A percentile compares a stretch with the other conserved stretches of the same genome.
Conservation (phyloP, 192 early-diverging fungal species). For the Gamsiella multidivaricata region DNA sequence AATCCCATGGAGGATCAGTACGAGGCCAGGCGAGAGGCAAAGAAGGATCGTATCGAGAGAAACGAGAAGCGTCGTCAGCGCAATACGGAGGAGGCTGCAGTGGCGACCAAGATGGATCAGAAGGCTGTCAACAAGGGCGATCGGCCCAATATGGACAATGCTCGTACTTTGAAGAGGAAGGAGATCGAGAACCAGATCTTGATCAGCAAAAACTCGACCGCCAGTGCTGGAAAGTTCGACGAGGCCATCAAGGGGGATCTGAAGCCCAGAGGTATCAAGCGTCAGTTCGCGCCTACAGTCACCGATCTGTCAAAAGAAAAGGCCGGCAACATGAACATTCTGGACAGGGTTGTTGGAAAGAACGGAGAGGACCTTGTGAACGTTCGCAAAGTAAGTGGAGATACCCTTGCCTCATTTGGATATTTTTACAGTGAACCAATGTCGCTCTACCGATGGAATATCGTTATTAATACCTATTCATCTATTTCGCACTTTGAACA, state of each 20-base stretch:
- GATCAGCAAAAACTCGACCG: constrained; percentile 86
- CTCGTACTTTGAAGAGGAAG: constrained; percentile 71
- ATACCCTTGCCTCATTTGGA: not conserved
- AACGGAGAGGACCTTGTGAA: constrained; percentile 62
- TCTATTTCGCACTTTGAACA: not conserved
- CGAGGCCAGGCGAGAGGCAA: constrained; percentile 78
- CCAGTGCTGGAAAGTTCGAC: constrained; percentile 94
- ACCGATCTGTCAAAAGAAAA: constrained; percentile 73
- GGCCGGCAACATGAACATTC: constrained; percentile 72
- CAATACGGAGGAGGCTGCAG: constrained; percentile 86
- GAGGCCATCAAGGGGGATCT: constrained; percentile 81
- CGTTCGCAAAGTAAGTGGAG: constrained; percentile 58
- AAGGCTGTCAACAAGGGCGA: constrained; percentile 61
- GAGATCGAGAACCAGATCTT: constrained; percentile 79
- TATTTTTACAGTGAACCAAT: not conserved
- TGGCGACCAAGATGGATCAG: constrained; percentile 59
- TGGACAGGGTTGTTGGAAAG: constrained; percentile 74
- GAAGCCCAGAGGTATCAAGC: constrained; percentile 83
- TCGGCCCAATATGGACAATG: constrained; percentile 59
- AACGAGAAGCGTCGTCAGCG: constrained; percentile 88
- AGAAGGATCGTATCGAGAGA: constrained; percentile 89
- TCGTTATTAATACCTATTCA: not conserved
- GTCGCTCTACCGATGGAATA: too few species aligned
- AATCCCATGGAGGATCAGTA: constrained; percentile 93
- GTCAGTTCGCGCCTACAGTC: constrained; percentile 74